phyloP scores from a whole-genome alignment of 495 filamentous ascomycete genomes.

The Hypoxylon lenormandii region DNA sequence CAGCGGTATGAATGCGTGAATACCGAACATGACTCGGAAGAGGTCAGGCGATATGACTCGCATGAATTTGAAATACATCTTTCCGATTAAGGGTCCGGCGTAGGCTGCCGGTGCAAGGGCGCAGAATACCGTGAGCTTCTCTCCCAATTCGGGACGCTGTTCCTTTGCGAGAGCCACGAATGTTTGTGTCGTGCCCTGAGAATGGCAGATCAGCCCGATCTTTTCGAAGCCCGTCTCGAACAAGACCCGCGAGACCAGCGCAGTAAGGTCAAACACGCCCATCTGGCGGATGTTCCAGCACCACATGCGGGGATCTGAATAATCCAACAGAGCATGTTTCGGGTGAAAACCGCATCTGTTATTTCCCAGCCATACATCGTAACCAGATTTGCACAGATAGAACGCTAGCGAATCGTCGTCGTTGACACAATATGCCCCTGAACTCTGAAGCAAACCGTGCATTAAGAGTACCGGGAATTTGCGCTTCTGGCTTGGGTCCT shows the following conservation, averaged over 20 bases:
- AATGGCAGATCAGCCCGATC: conserved; percentile 85
- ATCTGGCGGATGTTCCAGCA: conserved; percentile 96
- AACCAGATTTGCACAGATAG: conserved; percentile 90
- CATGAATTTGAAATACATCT: conserved; percentile 95
- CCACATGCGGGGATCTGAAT: conserved; percentile 93
- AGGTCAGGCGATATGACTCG: conserved; percentile 76
- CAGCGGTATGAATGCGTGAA: conserved; percentile 93
- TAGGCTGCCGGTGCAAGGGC: conserved; percentile 92
- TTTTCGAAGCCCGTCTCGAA: conserved; percentile 85
- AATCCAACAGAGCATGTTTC: conserved; percentile 74
- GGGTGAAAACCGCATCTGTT: conserved; percentile 90
- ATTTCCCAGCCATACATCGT: conserved; percentile 96
- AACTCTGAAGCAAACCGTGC: conserved; percentile 86
- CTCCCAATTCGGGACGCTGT: conserved; percentile 87
- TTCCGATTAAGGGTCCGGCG: conserved; percentile 85
- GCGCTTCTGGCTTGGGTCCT: conserved; percentile 56
- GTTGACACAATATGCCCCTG: conserved; percentile 89
- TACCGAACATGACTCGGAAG: conserved; percentile 88
- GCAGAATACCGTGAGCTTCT: conserved; percentile 89
- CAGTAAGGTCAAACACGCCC: conserved; percentile 89
- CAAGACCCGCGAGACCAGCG: conserved; percentile 84
- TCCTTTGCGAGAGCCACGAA: conserved; percentile 91
- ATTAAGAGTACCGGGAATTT: conserved; percentile 91
- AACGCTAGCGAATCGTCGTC: conserved; percentile 92
- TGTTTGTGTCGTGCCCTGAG: conserved; percentile 90